phyloP scores from a whole-genome alignment of 2,329 filamentous ascomycete genomes.

The Rhinocladiella similis region DNA sequence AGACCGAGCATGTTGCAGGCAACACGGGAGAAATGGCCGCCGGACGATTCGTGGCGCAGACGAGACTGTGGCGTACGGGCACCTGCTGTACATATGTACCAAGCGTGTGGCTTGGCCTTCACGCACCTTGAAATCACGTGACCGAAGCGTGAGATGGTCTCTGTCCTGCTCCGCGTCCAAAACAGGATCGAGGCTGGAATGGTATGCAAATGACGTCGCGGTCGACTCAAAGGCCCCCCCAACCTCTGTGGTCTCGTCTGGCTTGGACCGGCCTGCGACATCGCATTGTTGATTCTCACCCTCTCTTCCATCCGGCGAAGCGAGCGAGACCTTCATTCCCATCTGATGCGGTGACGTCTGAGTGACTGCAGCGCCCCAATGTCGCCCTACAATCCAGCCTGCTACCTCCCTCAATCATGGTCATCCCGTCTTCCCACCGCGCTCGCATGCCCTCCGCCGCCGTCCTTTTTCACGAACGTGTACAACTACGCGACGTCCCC shows the following conservation, averaged over 20 bases:
- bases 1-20: too few relatives aligned
- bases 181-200: too few relatives aligned
- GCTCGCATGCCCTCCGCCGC: constrained; percentile 29
- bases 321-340: neutral
- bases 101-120: neutral
- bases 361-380: constrained; percentile 1
- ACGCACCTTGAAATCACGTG: neutral
- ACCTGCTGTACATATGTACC: too few relatives aligned
- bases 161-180: too few relatives aligned
- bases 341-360: neutral
- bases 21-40: too few relatives aligned
- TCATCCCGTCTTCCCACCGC: constrained; percentile 25
- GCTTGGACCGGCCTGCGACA: neutral
- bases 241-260: neutral
- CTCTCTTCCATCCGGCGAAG: neutral
- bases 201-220: neutral
- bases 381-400: constrained; percentile 26
- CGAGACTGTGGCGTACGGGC: too few relatives aligned
- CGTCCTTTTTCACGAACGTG: constrained; percentile 19
- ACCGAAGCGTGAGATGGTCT: neutral
- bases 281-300: neutral
- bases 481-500: constrained; percentile 28
- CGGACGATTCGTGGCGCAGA: too few relatives aligned
- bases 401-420: constrained; percentile 28
- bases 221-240: neutral